Conservation (phyloP, 202 grass and related monocot genomes). For the Setaria viridis region DNA sequence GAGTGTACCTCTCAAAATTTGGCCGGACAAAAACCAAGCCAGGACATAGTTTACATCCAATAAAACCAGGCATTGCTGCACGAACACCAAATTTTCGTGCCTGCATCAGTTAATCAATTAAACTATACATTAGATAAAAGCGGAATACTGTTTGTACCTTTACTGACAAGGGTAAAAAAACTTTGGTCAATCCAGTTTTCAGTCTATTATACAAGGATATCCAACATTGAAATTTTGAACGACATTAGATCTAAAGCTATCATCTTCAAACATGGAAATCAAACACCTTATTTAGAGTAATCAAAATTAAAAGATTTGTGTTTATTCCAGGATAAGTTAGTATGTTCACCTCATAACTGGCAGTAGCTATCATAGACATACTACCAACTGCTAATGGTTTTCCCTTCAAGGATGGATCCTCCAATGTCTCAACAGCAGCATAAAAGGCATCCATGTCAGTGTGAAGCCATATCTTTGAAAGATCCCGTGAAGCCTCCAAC, state of each 20-base stretch:
- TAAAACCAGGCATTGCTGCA: conserved; percentile 99
- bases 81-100: conserved; percentile 89
- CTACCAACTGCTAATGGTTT: conserved; percentile 89
- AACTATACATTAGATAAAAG: conserved; percentile 26
- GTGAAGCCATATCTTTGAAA: conserved; percentile 95
- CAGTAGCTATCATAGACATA: conserved; percentile 98
- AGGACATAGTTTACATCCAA: conserved; percentile 89
- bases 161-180: background rate
- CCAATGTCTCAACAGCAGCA: conserved; percentile 84
- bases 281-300: conserved; percentile 9
- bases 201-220: conserved; percentile 16
- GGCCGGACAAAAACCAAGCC: conserved; percentile 86
- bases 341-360: conserved; percentile 86
- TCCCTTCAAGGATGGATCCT: conserved; percentile 87
- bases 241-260: conserved; percentile 5
- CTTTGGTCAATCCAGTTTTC: conserved; percentile 12
- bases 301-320: background rate
- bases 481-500: conserved; percentile 84
- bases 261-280: background rate
- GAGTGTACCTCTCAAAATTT: conserved; percentile 91
- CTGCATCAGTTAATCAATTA: conserved; percentile 62
- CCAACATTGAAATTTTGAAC: background rate
- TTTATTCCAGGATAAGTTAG: conserved; percentile 17
- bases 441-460: conserved; percentile 98
- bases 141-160: conserved; percentile 4